Base-by-base conservation (phyloP, 2,329 filamentous ascomycete species). In the Pseudogymnoascus sp. region DNA sequence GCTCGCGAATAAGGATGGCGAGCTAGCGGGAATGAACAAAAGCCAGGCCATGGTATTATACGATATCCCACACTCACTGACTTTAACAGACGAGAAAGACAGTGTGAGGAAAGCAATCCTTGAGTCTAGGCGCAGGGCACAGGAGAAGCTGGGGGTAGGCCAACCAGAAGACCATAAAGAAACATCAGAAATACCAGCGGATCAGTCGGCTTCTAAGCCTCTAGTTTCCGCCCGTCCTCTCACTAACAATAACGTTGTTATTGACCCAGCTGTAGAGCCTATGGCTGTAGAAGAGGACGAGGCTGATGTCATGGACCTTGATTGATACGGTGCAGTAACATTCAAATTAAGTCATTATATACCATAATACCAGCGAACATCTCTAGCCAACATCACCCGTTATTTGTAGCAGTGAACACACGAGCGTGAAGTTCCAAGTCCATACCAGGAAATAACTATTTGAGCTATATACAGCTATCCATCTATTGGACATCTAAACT, bases 101-200 rank as follows among this genome's bases (percentile, higher is more conserved):
- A 88, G 84, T 67, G 90, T 96, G 67, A 83, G 92, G 65, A 91
- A 88, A 75, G 91, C 91, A 7, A 92, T 97, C 68, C 80, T 93
- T 62, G 93, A 96, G 74, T 85, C 90, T 2, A 83, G 92, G 62
- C 84, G 83, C 57, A 82, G 92, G 63, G 81, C 85, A 36, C 79
- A 90, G 62, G 85, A 90, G 69, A 80, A 77, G 73, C 70, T 71
- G 72, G 62, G 73, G 75, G 61, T 23, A 16, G 28, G 25, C 60
- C 19, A 31, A 25, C 37, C 34, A 25, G 23, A 19, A 14, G 13
- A 23, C 11, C 31, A 41, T 23, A 5, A 5, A 39, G 60, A 19
- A 43, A n/a, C 13, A 34, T n/a, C 60, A 41, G n/a, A 16, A 39
- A 39, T n/a, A 41, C 34, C 14, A 41, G 16, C 10, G 19, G 25